Conservation (phyloP, 2,329 filamentous ascomycete genomes). For the Claviceps sp. region DNA sequence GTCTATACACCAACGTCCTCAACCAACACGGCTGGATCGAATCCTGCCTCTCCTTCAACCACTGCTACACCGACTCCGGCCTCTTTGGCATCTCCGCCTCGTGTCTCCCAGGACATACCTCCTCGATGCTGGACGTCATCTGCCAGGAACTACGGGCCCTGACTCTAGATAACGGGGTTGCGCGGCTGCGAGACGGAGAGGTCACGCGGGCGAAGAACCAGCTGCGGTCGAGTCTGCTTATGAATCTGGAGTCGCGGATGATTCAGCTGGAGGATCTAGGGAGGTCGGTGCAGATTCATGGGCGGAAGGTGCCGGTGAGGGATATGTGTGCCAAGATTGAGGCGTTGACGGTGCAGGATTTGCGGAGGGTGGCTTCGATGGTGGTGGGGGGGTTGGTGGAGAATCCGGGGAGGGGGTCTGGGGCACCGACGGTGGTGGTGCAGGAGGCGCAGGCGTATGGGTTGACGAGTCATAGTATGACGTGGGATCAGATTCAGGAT, state of each 20-base stretch:
- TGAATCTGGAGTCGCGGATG: constrained; percentile 97
- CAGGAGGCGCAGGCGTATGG: constrained; percentile 77
- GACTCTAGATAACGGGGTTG: constrained; percentile 61
- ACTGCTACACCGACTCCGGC: constrained; percentile 90
- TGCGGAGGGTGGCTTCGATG: constrained; percentile 65
- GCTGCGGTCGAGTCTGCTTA: constrained; percentile 74
- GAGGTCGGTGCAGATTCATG: constrained; percentile 92
- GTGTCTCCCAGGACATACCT: constrained; percentile 66
- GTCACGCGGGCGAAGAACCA: constrained; percentile 95
- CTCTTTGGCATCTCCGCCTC: constrained; percentile 87
- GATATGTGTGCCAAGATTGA: constrained; percentile 92
- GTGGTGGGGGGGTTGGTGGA: constrained; percentile 66
- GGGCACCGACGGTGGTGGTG: constrained; percentile 84
- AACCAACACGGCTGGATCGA: constrained; percentile 98
- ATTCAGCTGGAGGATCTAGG: constrained; percentile 94
- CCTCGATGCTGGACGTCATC: constrained; percentile 86
- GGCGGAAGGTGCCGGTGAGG: constrained; percentile 75
- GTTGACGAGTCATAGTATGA: constrained; percentile 51
- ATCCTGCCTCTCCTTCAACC: constrained; percentile 90
- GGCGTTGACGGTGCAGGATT: constrained; percentile 61
- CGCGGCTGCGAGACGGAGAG: constrained; percentile 58
- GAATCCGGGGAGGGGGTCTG: constrained; percentile 67
- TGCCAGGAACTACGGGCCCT: constrained; percentile 76
- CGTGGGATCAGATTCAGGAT: constrained; percentile 84
- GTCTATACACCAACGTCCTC: constrained; percentile 91